Base-by-base conservation (phyloP, 2,329 filamentous ascomycete genomes). In the Neonectria neomacrospora region DNA sequence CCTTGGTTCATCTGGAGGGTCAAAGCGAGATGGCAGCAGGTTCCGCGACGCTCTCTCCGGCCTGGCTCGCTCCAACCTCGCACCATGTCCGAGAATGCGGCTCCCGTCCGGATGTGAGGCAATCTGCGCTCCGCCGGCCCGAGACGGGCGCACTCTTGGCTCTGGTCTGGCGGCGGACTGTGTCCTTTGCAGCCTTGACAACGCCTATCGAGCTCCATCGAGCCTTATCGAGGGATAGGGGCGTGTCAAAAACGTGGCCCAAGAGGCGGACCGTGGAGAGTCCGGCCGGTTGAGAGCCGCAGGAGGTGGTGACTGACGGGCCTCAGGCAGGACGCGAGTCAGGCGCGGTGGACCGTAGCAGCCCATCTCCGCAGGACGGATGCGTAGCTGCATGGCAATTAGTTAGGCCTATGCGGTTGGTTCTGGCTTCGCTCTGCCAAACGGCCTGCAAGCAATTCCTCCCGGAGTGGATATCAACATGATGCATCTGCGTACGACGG, bases 181-280 rank as follows among this genome's bases (percentile, higher is more conserved):
- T 20, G 39, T 8, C 18, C 22, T 10, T 18, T 41, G 3, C 18
- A 32, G 37, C 22, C 10, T 34, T 16, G 23, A 48, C 32, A 48
- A 48, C 44, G 44, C 44, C 23, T 26, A 26, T 26, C 23, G 16
- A 51, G 47, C 47, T 28, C 11, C n/a, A 44, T 34, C 39, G 23
- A 23, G 11, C 41, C 48, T 16, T 26, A 55, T 34, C 39, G 23
- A 26, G n/a, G 7, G 44, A 41, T 41, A 41, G 42, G 54, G 16
- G 54, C 28, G 26, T 48, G 54, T 56, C 30, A 42, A 58, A 50
- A 41, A 56, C 44, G 44, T 58, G 54, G 54, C 44, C 22, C 8
- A 10, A 7, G 32, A 51, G 28, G 30, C 11, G 16, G 45, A 30
- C 12, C 22, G n/a, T n/a, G n/a, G n/a, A n/a, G 6, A 14, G 10